Conservation (phyloP, 345 rosid species). For the Euphorbia lathyris region DNA sequence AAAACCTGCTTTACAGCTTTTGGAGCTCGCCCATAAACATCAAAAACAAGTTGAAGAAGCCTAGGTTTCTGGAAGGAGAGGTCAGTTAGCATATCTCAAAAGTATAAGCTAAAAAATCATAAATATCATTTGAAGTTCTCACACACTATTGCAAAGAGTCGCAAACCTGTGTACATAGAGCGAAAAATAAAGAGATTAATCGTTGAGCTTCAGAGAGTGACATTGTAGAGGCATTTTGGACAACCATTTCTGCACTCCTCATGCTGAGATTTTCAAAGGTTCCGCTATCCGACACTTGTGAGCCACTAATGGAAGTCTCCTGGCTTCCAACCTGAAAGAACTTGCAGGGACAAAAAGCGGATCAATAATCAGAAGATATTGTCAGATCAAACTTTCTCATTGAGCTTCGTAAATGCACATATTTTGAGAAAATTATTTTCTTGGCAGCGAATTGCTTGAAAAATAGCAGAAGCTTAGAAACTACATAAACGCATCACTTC, state of each 20-base stretch:
- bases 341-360: slow-evolving; percentile 18
- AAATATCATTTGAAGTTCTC: slow-evolving; percentile 9
- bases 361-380: not conserved
- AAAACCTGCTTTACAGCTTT: slow-evolving; percentile 80
- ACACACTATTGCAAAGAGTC: slow-evolving; percentile 6
- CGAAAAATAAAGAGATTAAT: slow-evolving; percentile 78
- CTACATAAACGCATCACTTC: not conserved
- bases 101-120: slow-evolving; percentile 1
- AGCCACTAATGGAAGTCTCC: slow-evolving; percentile 50
- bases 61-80: slow-evolving; percentile 65
- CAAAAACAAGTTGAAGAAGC: slow-evolving; percentile 80
- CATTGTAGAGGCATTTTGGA: slow-evolving; percentile 44
- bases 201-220: slow-evolving; percentile 81
- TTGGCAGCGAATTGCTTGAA: not conserved
- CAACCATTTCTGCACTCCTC: slow-evolving; percentile 39
- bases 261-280: slow-evolving; percentile 42
- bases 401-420: not conserved
- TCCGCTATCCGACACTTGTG: slow-evolving; percentile 45
- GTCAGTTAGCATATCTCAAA: slow-evolving; percentile 23
- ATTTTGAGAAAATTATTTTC: not conserved
- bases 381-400: not conserved
- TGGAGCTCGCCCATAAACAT: slow-evolving; percentile 69
- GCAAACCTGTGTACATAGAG: slow-evolving; percentile 89
- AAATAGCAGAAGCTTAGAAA: not conserved
- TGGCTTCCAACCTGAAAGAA: slow-evolving; percentile 52